These are phyloP conservation scores for Scedosporium dehoogii DNA, from an alignment of 2,329 filamentous ascomycete genomes.

Conservation along the genomic window DNA sequence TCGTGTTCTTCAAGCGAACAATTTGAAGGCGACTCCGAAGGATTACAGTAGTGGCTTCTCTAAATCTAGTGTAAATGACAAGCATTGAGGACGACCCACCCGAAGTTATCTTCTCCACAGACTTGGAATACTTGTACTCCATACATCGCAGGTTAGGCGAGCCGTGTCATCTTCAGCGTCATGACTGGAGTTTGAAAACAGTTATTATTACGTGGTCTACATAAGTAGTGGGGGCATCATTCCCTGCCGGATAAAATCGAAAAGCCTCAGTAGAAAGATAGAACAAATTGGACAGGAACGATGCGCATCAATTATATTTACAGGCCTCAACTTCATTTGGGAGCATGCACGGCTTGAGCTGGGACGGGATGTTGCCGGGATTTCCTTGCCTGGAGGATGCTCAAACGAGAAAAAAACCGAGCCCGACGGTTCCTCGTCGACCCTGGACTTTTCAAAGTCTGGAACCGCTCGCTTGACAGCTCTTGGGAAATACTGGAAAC, in stretches of 20 bases:
- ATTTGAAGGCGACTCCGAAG: too few species aligned
- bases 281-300: background rate
- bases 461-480: background rate
- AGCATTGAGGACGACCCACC: background rate
- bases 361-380: background rate
- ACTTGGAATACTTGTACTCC: background rate
- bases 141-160: background rate
- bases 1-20: conserved; percentile 1
- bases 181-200: background rate
- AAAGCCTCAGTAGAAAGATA: background rate
- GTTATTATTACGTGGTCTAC: background rate
- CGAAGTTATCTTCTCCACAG: background rate
- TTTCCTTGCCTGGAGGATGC: background rate
- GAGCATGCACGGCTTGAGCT: background rate
- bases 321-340: background rate
- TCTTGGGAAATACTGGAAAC: background rate
- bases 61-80: background rate
- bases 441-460: background rate
- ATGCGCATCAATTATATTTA: background rate
- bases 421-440: background rate
- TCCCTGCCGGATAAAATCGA: background rate
- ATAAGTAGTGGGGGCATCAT: background rate
- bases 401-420: background rate
- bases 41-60: background rate
- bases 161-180: background rate